phyloP scores from a whole-genome alignment of 140 eudicot genomes.

The Bidens hawaiensis region DNA sequence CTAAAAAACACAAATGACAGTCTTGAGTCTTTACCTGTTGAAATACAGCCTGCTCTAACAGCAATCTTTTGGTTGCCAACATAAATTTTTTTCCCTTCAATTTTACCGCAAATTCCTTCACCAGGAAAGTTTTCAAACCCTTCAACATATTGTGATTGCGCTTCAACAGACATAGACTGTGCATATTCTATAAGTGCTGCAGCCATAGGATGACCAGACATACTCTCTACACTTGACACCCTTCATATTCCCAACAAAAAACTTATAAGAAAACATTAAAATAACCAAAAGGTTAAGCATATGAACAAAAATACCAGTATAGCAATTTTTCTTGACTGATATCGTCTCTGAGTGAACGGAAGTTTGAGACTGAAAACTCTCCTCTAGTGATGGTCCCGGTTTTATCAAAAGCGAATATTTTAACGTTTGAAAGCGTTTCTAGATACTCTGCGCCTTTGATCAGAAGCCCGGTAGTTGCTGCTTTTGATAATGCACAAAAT shows the following conservation, averaged over 20 bases:
- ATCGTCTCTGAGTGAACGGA: slow-evolving; percentile 42
- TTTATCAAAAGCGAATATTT: slow-evolving; percentile 83
- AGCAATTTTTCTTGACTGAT: slow-evolving; percentile 38
- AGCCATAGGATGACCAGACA: slow-evolving; percentile 98
- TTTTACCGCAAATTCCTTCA: slow-evolving; percentile 80
- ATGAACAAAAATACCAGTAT: slow-evolving; percentile 42
- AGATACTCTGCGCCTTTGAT: slow-evolving; percentile 88
- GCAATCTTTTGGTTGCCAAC: slow-evolving; percentile 70
- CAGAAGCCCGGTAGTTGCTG: slow-evolving; percentile 78
- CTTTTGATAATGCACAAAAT: slow-evolving; percentile 80
- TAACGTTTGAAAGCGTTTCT: slow-evolving; percentile 65
- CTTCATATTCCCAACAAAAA: slow-evolving; percentile 24
- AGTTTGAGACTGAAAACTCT: slow-evolving; percentile 62
- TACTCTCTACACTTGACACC: slow-evolving; percentile 88
- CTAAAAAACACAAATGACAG: neutral
- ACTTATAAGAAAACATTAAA: neutral
- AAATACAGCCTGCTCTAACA: slow-evolving; percentile 55
- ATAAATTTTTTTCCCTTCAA: slow-evolving; percentile 58
- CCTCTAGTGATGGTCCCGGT: slow-evolving; percentile 95
- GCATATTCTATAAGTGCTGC: slow-evolving; percentile 66
- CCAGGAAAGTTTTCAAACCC: slow-evolving; percentile 82
- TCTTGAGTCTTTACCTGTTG: slow-evolving; percentile 47
- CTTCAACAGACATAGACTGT: slow-evolving; percentile 37
- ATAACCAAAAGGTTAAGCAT: neutral
- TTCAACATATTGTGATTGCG: slow-evolving; percentile 63